phyloP scores from a whole-genome alignment of 495 filamentous ascomycete species.

The Podospora conica region DNA sequence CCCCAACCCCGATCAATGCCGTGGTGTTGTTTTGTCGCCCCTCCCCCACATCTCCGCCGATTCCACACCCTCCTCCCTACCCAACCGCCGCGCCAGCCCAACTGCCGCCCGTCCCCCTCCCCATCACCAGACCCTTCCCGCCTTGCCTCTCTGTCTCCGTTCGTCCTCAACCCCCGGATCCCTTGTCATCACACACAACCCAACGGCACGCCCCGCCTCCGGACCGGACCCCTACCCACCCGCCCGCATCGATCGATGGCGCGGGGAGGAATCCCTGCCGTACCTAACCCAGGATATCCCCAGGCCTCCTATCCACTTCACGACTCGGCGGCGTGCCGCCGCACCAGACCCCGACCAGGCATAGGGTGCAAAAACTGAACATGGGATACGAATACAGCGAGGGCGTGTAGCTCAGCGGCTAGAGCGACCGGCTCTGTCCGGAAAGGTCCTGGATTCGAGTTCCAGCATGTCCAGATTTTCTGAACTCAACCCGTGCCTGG shows the following conservation, averaged over 20 bases:
- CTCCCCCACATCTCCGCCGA: not conserved
- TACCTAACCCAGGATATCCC: not conserved
- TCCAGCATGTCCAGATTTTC: not conserved
- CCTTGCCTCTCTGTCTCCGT: not conserved
- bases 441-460: not conserved
- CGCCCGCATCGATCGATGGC: too few relatives aligned
- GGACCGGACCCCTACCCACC: too few relatives aligned
- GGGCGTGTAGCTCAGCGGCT: not conserved
- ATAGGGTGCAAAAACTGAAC: too few relatives aligned
- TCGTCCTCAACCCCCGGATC: not conserved
- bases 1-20: not conserved
- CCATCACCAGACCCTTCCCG: not conserved
- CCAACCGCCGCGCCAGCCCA: not conserved
- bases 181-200: not conserved
- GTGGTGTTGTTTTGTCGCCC: not conserved
- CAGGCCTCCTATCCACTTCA: not conserved
- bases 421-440: not conserved
- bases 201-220: not conserved
- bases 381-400: fast-evolving
- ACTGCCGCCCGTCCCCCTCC: not conserved
- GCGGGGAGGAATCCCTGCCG: too few relatives aligned
- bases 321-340: not conserved
- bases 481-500: too few relatives aligned
- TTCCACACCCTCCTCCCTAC: not conserved
- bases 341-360: too few relatives aligned